Evolutionary conservation across 352 stramenopile species (phyloP).

Genomic region (Phytophthora cryptogea): DNA sequence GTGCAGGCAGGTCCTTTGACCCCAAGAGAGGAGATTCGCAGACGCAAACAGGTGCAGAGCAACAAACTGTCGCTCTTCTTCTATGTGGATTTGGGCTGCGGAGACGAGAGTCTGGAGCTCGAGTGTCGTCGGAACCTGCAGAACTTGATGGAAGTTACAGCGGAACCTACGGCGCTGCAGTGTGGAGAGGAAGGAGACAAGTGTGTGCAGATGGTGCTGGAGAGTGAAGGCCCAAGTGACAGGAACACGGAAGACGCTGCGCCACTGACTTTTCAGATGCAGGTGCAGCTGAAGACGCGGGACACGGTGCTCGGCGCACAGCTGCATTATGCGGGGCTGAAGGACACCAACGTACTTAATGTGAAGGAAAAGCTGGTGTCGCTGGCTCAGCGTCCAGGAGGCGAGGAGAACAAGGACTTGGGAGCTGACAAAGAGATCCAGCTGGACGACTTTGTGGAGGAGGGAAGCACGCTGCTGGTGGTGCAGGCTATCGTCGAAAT

Average conservation of each 20-base stretch:
- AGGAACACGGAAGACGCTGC: conserved; percentile 20
- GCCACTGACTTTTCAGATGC: conserved; percentile 53
- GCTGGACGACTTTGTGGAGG: conserved; percentile 72
- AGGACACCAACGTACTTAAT: conserved; percentile 69
- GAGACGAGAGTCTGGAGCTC: conserved; percentile 60
- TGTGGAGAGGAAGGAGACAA: conserved; percentile 24
- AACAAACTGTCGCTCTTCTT: conserved; percentile 83
- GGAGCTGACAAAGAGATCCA: conserved; percentile 51
- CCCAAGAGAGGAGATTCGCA: conserved; percentile 49
- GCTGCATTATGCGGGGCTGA: conserved; percentile 61
- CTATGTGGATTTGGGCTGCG: conserved; percentile 77
- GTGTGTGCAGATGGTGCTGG: conserved; percentile 18
- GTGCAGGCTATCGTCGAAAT: conserved; percentile 70
- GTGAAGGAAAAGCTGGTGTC: conserved; percentile 68
- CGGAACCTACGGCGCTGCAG: conserved; percentile 31
- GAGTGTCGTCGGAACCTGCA: conserved; percentile 56
- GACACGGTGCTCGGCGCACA: conserved; percentile 36
- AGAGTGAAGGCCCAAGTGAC: conserved; percentile 39
- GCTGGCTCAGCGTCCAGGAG: conserved; percentile 38
- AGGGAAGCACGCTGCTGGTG: conserved; percentile 60
- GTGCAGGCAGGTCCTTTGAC: conserved; percentile 46
- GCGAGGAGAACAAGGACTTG: conserved; percentile 16
- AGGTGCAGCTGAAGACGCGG: conserved; percentile 54
- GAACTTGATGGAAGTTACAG: conserved; percentile 52
- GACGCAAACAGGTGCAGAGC: conserved; percentile 33